These are phyloP conservation scores for Acer yangbiense DNA, from an alignment of 345 rosid genomes.

Conservation along the genomic window DNA sequence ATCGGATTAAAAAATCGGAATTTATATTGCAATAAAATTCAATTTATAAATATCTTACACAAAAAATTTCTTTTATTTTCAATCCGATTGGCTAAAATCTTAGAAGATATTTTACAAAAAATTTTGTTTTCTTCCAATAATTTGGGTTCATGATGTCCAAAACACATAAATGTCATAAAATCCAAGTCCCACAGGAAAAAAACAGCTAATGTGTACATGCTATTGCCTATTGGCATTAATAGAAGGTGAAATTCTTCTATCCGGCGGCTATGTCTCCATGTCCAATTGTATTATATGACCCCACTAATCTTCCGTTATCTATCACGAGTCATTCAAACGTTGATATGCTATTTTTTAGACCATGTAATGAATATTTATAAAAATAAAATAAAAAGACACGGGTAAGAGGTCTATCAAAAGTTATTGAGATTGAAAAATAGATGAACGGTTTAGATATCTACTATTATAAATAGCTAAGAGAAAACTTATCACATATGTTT, in stretches of 20 bases:
- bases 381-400: too few relatives aligned
- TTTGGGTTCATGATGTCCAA: slow-evolving; percentile 10
- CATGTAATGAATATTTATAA: not conserved
- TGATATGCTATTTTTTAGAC: not conserved
- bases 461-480: too few relatives aligned
- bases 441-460: too few relatives aligned
- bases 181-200: not conserved
- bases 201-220: not conserved
- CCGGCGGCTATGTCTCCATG: not conserved
- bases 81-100: not conserved
- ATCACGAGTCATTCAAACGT: too few relatives aligned
- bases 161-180: slow-evolving; percentile 5
- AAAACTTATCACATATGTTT: too few relatives aligned
- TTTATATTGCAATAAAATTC: too few relatives aligned
- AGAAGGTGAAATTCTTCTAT: not conserved
- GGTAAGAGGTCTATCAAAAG: too few relatives aligned
- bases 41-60: too few relatives aligned
- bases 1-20: too few relatives aligned
- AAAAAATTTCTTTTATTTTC: not conserved
- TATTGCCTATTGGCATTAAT: not conserved
- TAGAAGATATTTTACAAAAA: not conserved
- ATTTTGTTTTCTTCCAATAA: slow-evolving; percentile 11
- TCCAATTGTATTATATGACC: not conserved
- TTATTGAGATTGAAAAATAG: too few relatives aligned
- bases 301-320: not conserved